Percentiles rank a stretch among this genome's conserved stretches.
phyloP scores from a whole-genome alignment of 2,329 filamentous ascomycete genomes.

The Amesomyces nigricolor region DNA sequence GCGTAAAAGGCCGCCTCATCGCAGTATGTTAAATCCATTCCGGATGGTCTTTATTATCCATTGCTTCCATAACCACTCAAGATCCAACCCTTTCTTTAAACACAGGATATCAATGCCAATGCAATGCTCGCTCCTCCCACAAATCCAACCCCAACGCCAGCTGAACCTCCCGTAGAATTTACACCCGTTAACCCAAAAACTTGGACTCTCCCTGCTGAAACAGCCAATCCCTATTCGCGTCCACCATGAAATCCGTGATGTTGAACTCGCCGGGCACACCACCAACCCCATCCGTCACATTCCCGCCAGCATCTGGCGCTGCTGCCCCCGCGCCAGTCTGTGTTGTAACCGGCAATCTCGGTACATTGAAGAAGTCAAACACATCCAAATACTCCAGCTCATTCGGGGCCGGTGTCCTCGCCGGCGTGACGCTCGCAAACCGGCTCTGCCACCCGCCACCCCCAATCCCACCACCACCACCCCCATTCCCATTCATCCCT shows the following conservation, averaged over 20 bases:
- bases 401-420: constrained; percentile 67
- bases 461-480: neutral
- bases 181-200: constrained; percentile 16
- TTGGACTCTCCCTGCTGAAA: constrained; percentile 24
- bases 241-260: constrained; percentile 72
- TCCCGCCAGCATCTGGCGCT: constrained; percentile 13
- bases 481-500: constrained; percentile 2
- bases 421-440: constrained; percentile 51
- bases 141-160: neutral
- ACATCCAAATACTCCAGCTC: constrained; percentile 88
- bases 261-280: constrained; percentile 59
- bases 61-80: no score
- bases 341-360: constrained; percentile 55
- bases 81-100: no score
- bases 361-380: constrained; percentile 93
- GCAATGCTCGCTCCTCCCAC: neutral
- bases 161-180: no score
- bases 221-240: constrained; percentile 68
- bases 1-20: no score
- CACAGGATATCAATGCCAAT: constrained; percentile 1
- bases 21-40: neutral
- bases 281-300: constrained; percentile 10
- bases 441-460: constrained; percentile 36
- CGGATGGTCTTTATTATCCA: no score
- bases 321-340: constrained; percentile 27